Conservation (phyloP, 2,329 filamentous ascomycete genomes). For the Bisporella sp. region DNA sequence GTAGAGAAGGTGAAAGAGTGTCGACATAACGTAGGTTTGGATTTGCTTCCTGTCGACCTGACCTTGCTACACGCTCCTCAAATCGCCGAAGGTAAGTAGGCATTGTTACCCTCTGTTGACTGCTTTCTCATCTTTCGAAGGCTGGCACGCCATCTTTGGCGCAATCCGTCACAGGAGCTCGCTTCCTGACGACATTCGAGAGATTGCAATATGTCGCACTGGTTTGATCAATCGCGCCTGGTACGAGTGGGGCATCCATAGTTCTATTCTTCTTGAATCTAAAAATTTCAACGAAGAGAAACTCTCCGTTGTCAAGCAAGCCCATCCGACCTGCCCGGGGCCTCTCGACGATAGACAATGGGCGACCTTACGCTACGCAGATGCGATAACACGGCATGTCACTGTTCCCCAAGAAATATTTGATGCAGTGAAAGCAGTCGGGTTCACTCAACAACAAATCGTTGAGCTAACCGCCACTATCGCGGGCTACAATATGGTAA, state of each 20-base stretch:
- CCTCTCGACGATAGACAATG: slow-evolving; percentile 51
- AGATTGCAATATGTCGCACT: slow-evolving; percentile 71
- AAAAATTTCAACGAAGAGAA: slow-evolving; percentile 16
- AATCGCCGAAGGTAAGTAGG: too few relatives aligned
- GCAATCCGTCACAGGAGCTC: slow-evolving; percentile 1
- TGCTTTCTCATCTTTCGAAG: not conserved
- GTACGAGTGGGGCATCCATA: slow-evolving; percentile 77
- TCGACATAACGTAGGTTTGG: too few relatives aligned
- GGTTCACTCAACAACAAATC: slow-evolving; percentile 61
- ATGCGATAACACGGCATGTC: slow-evolving; percentile 73
- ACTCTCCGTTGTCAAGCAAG: not conserved
- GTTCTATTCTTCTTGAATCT: slow-evolving; percentile 39
- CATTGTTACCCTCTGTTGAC: too few relatives aligned
- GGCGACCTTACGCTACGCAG: slow-evolving; percentile 63
- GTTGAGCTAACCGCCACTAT: slow-evolving; percentile 72
- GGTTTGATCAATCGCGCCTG: slow-evolving; percentile 75
- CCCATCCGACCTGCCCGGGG: slow-evolving; percentile 22
- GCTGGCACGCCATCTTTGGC: not conserved
- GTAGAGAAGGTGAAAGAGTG: too few relatives aligned
- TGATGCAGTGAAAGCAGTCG: slow-evolving; percentile 43
- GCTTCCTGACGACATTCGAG: slow-evolving; percentile 49
- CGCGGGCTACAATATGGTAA: slow-evolving; percentile 75
- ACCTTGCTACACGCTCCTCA: too few relatives aligned
- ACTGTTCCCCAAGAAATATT: slow-evolving; percentile 62
- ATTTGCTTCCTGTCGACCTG: too few relatives aligned